Base-by-base conservation (phyloP, 306 rosid species). In the Cercis canadensis region DNA sequence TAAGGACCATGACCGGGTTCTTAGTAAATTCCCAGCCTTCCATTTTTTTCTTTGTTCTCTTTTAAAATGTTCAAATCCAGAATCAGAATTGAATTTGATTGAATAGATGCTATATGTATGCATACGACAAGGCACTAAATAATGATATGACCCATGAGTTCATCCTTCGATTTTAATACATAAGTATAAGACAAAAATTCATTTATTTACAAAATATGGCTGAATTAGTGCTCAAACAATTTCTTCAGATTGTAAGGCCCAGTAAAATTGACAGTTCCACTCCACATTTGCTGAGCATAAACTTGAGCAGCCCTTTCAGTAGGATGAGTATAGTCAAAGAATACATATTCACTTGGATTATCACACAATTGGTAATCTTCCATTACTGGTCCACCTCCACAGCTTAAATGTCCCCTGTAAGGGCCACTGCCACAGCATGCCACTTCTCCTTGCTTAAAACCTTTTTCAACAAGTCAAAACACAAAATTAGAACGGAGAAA, bases 371-470 rank as follows among this genome's bases (percentile, higher is more conserved):
- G 41, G 46, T 46, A 78, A 31, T 78, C 77, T 7, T 33, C 19
- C 21, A 17, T 17, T 6, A 68, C 78, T 65, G 78, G 59, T 75
- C 21, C 69, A 63, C 85, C 76, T 31, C 89, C 86, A 47, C 89
- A 84, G 67, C 55, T 84, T 1, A 8, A 16, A 33, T 62, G 56
- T 21, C 82, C 82, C 75, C 84, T 79, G 51, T 49, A 70, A 3
- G 60, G 75, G 7, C 88, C 84, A 31, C 58, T 58, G 3, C 88
- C 88, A 39, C 86, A 84, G 15, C 88, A 81, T 44, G 71, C 86
- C 7, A 2, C 15, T 40, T 75, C 75, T 39, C 70, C 86, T 43
- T 78, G 80, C 55, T 81, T 78, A 19, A 84, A 57, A 19, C 84
- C 84, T 24, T 81, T 50, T 11, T 46, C n/a, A 39, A 3, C 11